Percentiles rank a stretch among this genome's conserved stretches.
These are phyloP conservation scores for Yamadazyma oceani DNA, from an alignment of 1,139 yeast species.

Conservation along the genomic window DNA sequence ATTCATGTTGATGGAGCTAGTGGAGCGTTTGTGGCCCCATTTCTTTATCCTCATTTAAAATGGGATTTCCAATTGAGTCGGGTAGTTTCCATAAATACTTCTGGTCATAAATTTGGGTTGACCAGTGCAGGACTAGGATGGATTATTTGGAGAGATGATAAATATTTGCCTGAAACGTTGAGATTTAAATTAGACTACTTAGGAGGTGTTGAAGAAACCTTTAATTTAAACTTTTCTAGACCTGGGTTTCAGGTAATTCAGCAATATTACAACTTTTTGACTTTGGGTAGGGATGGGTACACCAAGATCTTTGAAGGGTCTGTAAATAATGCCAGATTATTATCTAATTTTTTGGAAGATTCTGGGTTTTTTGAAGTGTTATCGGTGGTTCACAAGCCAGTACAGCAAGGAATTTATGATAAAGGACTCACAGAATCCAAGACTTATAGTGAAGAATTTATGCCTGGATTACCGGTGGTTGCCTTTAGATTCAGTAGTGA, in stretches of 20 bases:
- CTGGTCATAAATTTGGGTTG: constrained; percentile 92
- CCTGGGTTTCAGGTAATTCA: constrained; percentile 90
- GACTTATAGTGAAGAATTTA: constrained; percentile 41
- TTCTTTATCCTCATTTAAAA: constrained; percentile 65
- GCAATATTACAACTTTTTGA: constrained; percentile 79
- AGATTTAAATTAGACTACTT: constrained; percentile 79
- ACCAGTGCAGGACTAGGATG: constrained; percentile 92
- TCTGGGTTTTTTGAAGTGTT: constrained; percentile 70
- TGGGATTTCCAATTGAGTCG: constrained; percentile 85
- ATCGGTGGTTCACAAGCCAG: constrained; percentile 70
- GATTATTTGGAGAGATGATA: constrained; percentile 76
- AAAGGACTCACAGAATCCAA: constrained; percentile 8
- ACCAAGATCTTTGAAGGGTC: constrained; percentile 60
- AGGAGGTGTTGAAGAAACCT: constrained; percentile 88
- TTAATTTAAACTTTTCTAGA: constrained; percentile 83
- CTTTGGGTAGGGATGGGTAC: constrained; percentile 72
- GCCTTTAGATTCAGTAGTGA: constrained; percentile 71
- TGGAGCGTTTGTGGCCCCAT: constrained; percentile 88
- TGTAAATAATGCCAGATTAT: constrained; percentile 66
- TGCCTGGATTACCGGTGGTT: constrained; percentile 87
- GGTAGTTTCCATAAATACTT: constrained; percentile 84
- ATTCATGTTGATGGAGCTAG: constrained; percentile 95
- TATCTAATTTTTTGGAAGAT: constrained; percentile 64
- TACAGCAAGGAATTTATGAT: constrained; percentile 23
- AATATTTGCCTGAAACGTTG: constrained; percentile 65